A percentile compares a stretch with the other conserved stretches of the same genome.
phyloP scores from a whole-genome alignment of 2,329 filamentous ascomycete genomes.

The Pseudocercospora fijiensis region DNA sequence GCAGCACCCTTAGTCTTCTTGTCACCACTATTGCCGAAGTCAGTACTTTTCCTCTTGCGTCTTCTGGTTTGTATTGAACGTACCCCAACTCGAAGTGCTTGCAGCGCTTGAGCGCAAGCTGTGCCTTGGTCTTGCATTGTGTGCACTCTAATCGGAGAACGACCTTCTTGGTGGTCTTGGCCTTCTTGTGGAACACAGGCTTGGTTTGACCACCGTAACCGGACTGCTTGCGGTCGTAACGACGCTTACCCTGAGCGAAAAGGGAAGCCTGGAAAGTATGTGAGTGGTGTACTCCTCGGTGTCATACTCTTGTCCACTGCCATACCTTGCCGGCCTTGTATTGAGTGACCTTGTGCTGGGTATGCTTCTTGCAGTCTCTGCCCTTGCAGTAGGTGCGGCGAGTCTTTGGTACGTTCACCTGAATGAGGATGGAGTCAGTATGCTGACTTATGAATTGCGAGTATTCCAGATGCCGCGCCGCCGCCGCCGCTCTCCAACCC shows the following conservation, averaged over 20 bases:
- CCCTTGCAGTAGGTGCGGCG: constrained; percentile 97
- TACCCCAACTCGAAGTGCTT: constrained; percentile 99
- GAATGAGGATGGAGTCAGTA: constrained; percentile 19
- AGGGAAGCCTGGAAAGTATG: constrained; percentile 66
- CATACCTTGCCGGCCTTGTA: constrained; percentile 93
- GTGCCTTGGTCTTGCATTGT: constrained; percentile 95
- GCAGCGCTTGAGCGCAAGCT: constrained; percentile 98
- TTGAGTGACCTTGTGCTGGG: constrained; percentile 89
- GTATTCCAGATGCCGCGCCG: constrained; percentile 6
- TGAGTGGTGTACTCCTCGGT: constrained; percentile 13
- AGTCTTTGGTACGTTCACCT: constrained; percentile 99
- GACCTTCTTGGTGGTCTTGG: constrained; percentile 99
- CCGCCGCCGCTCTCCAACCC: constrained; percentile 4
- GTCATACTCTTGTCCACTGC: not conserved
- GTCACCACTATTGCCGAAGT: constrained; percentile 73
- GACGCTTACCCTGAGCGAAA: constrained; percentile 98
- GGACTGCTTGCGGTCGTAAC: constrained; percentile 98
- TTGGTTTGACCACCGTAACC: constrained; percentile 99
- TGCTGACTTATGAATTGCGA: not conserved
- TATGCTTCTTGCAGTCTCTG: constrained; percentile 76
- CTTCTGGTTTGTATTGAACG: constrained; percentile 42
- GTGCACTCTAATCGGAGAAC: constrained; percentile 98
- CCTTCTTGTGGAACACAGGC: constrained; percentile 99
- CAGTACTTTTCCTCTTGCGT: constrained; percentile 31
- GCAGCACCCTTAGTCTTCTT: constrained; percentile 99